Evolutionary conservation across 352 stramenopile species (phyloP), one percentile per base, ranked within the genome.

Genomic region (Phytophthora cactorum): DNA sequence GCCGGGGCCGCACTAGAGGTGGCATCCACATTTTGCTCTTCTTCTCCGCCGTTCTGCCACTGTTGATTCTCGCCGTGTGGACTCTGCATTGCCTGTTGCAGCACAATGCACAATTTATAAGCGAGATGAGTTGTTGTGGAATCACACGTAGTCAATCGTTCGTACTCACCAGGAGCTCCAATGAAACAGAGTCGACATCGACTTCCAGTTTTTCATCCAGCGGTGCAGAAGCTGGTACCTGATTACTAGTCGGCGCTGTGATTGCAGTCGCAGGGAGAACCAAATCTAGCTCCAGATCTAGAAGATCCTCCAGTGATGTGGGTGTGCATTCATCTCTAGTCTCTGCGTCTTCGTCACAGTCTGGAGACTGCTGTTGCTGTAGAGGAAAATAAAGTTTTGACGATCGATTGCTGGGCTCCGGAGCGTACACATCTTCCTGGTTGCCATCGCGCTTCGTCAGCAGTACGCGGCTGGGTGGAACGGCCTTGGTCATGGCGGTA

Each of bases 1-100:
- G 22, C 22, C 22, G 68, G 36, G 15, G 51, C 41, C 9, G 28
- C 6, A 17, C 15, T 56, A 27, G 38, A 47, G n/a, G 38, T 38
- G n/a, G 15, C 14, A 25, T 38, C 34, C 28, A 36, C 43, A 15
- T 45, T 27, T 36, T 49, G 28, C 22, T 59, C 53, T 9, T 79
- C 59, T 17, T 66, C 65, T 4, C 79, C 69, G 11, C 78, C 68
- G 15, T 49, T 57, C 64, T 72, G 66, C 81, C 84, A 89, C 38
- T 86, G 77, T 47, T 86, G 77, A 15, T 70, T 78, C 43, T 72
- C 77, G 0, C 82, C 86, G 27, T 92, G 86, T 4, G 86, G 86
- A 53, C 86, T 94, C 58, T 92, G 84, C 17, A 93, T 53, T 6
- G 86, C 86, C 85, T 93, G 51, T 10, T 50, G 51, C n/a, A 66